Evolutionary conservation across 2,329 filamentous ascomycete genomes (phyloP), one percentile per base, ranked within the genome.

Genomic region (Ophiocordyceps camponoti-saundersi): DNA sequence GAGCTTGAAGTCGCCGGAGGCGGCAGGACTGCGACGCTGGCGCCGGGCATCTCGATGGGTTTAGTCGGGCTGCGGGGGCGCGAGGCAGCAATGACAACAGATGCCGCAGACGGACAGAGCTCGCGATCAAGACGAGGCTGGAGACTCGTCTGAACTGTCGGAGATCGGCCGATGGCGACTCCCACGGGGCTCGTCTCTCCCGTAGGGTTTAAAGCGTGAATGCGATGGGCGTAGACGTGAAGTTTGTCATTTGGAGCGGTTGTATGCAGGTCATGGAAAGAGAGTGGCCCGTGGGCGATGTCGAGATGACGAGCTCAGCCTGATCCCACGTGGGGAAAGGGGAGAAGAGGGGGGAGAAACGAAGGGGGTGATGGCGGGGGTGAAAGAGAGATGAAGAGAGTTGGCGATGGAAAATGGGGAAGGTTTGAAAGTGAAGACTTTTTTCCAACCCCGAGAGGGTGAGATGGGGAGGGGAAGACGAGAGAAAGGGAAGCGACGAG

Each of bases 201-300:
- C 72, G 71, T 79, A 70, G 70, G 72, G 66, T 77, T 81, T 77
- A 82, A 80, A 81, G 78, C 72, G 77, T 80, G 75, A 72, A 73
- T 70, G 67, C 67, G 61, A 61, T 65, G 69, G 70, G 71, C 69
- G 70, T 53, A 66, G 55, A 59, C 56, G 61, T 65, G 53, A 56
- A 61, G 56, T 57, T 72, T 65, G 66, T 78, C 77, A 80, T 80
- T 66, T 62, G 64, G 59, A 55, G 58, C 55, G 58, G 52, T 53
- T 58, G 61, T 63, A 64, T 61, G 55, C 58, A 64, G 58, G 58
- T 65, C 63, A 65, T 66, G 59, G 62, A 65, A 63, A 57, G 59
- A 59, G 30, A 23, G 32, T 39, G 20, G 32, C 32, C 29, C 36
- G 36, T 40, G 36, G 36, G 36, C 36, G 36, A 40, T 40, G 36